A percentile compares a stretch with the other conserved stretches of the same genome.
Conservation (phyloP, 2,329 filamentous ascomycete genomes). For the Fusarium proliferatum region DNA sequence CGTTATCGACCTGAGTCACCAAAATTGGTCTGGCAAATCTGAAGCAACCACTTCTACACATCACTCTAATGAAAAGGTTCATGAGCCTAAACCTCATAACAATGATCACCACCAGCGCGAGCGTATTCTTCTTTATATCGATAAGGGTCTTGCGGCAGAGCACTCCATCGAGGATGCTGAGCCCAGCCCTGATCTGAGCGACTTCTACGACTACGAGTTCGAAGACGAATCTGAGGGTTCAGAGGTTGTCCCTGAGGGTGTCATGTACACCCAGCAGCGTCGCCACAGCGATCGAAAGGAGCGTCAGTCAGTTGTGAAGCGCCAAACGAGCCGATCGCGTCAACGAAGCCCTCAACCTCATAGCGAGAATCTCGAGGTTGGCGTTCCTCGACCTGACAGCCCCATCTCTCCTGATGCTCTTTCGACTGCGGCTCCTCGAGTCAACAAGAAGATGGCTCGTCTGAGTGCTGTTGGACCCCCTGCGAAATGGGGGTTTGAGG, state of each 20-base stretch:
- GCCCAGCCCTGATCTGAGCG: conserved; percentile 53
- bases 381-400: conserved; percentile 56
- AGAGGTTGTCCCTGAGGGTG: conserved; percentile 32
- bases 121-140: conserved; percentile 46
- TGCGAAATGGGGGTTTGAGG: conserved; percentile 38
- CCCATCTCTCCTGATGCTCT: conserved; percentile 52
- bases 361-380: conserved; percentile 32
- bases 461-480: conserved; percentile 49
- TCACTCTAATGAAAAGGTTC: conserved; percentile 23
- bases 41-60: background rate
- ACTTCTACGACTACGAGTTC: conserved; percentile 54
- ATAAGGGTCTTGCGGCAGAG: conserved; percentile 41
- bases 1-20: conserved; percentile 39
- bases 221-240: conserved; percentile 42
- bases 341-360: conserved; percentile 6
- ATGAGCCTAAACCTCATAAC: conserved; percentile 14
- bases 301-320: conserved; percentile 21
- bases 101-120: conserved; percentile 37
- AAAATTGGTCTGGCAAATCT: background rate
- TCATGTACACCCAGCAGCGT: conserved; percentile 30
- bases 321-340: conserved; percentile 18
- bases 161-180: conserved; percentile 45
- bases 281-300: conserved; percentile 16
- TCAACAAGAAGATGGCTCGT: conserved; percentile 55
- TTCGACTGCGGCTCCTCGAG: conserved; percentile 39